These are phyloP conservation scores for Fusarium circinatum DNA, from an alignment of 2,329 filamentous ascomycete genomes.

Conservation along the genomic window DNA sequence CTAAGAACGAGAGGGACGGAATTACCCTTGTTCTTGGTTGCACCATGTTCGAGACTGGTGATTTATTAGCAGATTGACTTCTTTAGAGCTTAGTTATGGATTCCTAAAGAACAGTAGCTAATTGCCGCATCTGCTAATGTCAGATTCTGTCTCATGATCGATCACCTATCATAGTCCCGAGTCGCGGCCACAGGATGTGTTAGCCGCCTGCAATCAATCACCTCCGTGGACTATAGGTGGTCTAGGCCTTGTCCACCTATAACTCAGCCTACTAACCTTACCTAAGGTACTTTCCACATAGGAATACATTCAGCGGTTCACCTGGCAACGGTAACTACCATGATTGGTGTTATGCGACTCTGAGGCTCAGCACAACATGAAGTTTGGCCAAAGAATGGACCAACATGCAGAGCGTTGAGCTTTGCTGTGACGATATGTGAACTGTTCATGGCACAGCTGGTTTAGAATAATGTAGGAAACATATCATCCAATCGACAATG, in stretches of 20 bases:
- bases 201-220: not conserved
- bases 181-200: not conserved
- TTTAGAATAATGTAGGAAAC: slow-evolving; percentile 4
- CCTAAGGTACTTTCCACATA: too few species aligned
- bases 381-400: not conserved
- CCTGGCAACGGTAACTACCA: slow-evolving; percentile 35
- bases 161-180: not conserved
- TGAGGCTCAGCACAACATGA: slow-evolving; percentile 27
- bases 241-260: not conserved
- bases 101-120: not conserved
- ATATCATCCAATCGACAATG: not conserved
- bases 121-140: not conserved
- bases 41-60: not conserved
- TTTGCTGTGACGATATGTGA: not conserved
- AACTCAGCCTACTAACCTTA: too few species aligned
- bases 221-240: not conserved
- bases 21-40: slow-evolving; percentile 12
- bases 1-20: slow-evolving; percentile 8
- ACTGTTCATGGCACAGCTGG: not conserved
- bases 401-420: not conserved
- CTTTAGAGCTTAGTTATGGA: not conserved
- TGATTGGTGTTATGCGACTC: not conserved
- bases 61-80: not conserved
- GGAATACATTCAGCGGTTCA: slow-evolving; percentile 8
- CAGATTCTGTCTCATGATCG: not conserved